Conservation (phyloP, 768 basidiomycete genomes). For the Lentinula sp. region DNA sequence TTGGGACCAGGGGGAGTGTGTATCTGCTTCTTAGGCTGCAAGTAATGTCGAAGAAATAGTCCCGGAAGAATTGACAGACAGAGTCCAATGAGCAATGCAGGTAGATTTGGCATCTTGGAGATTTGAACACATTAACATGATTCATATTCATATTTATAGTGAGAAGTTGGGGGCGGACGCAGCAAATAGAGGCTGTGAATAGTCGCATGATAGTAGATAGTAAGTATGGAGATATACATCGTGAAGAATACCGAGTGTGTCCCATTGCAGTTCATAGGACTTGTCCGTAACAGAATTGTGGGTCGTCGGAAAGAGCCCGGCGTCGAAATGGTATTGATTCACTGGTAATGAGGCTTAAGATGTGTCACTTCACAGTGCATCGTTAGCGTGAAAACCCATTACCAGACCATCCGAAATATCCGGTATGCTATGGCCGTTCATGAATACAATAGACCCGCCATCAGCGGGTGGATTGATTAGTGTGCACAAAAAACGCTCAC, state of each 20-base stretch:
- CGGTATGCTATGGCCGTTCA: background rate
- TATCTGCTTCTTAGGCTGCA: background rate
- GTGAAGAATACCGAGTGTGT: background rate
- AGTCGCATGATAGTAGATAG: background rate
- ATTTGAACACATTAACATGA: background rate
- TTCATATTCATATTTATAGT: background rate
- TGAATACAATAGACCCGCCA: background rate
- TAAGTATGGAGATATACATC: background rate
- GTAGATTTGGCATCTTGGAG: background rate
- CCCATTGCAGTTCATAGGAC: background rate
- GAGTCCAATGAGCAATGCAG: background rate
- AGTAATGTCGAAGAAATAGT: background rate
- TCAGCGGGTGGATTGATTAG: background rate
- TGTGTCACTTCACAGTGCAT: background rate
- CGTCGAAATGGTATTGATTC: background rate
- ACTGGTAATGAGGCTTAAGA: background rate
- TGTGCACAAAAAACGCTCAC: too few relatives aligned
- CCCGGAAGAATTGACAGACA: background rate
- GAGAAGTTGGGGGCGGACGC: background rate
- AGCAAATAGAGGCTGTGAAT: background rate
- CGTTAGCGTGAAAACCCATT: background rate
- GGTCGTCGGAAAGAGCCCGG: background rate
- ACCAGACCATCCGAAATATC: background rate
- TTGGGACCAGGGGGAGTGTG: constrained; percentile 6
- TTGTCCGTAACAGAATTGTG: background rate